A percentile compares a stretch with the other conserved stretches of the same genome.
Evolutionary conservation across 495 filamentous ascomycete species (phyloP).

Genomic region (Hyaloscypha bicolor): DNA sequence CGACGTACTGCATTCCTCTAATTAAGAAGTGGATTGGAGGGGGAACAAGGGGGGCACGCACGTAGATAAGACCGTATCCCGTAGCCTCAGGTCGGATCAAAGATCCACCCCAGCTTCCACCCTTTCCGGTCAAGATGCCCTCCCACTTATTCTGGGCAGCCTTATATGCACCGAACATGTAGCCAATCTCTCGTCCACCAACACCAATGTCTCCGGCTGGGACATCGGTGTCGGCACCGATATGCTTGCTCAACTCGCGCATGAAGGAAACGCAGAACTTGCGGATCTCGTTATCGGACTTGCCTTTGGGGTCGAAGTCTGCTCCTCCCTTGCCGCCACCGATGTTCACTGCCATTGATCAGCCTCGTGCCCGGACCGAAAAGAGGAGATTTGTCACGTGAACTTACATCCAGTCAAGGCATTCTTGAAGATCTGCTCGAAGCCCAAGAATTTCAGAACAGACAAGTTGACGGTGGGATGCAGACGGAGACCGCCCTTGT

Average conservation of each 20-base stretch:
- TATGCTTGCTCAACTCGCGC: constrained; percentile 91
- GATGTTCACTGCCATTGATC: constrained; percentile 69
- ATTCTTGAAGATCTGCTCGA: constrained; percentile 99
- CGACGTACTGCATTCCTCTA: constrained; percentile 60
- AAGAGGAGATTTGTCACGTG: constrained; percentile 6
- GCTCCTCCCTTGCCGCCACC: constrained; percentile 98
- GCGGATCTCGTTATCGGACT: constrained; percentile 95
- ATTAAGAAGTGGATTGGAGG: constrained; percentile 25
- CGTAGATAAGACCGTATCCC: constrained; percentile 93
- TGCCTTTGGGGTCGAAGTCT: constrained; percentile 99
- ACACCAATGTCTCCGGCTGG: constrained; percentile 96
- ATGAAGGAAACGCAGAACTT: constrained; percentile 97
- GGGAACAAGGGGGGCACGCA: constrained; percentile 6
- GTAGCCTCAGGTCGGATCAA: constrained; percentile 97
- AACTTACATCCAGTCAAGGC: constrained; percentile 89
- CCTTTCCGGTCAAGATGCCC: constrained; percentile 96
- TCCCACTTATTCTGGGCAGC: constrained; percentile 87
- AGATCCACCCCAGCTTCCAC: constrained; percentile 86
- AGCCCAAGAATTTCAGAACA: constrained; percentile 97
- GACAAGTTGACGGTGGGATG: constrained; percentile 96
- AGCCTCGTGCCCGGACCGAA: not conserved
- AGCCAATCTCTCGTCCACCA: constrained; percentile 86
- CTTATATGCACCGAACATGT: constrained; percentile 95
- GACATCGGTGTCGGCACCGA: constrained; percentile 94
- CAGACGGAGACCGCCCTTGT: constrained; percentile 97